Conservation (phyloP, 768 basidiomycete species). For the Trametes cingulata region DNA sequence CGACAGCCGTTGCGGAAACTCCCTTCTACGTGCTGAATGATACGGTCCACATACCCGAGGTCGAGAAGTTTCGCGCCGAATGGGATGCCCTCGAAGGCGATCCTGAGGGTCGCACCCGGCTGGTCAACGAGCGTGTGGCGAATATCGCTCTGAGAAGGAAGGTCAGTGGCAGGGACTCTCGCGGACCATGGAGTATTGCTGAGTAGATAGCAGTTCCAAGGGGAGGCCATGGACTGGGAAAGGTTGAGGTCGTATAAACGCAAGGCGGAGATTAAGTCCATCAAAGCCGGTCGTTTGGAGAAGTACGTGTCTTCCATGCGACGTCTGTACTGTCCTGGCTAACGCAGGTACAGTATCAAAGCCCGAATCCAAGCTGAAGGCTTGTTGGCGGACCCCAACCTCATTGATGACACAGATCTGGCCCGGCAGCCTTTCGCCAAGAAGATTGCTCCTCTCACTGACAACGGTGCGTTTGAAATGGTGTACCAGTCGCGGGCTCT, state of each 20-base stretch:
- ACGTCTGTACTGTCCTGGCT: neutral
- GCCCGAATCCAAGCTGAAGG: neutral
- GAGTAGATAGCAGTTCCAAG: too few relatives aligned
- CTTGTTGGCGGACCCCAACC: neutral
- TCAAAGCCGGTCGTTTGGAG: neutral
- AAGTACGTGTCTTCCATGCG: neutral
- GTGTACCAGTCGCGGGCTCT: neutral
- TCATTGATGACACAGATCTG: neutral
- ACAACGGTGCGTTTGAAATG: neutral
- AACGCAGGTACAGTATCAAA: neutral
- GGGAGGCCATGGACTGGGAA: too few relatives aligned
- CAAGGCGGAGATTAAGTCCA: neutral
- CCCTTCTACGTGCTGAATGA: neutral
- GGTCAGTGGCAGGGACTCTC: neutral
- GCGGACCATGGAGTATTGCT: too few relatives aligned
- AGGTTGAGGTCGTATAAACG: too few relatives aligned
- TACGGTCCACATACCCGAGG: neutral
- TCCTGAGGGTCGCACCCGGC: neutral
- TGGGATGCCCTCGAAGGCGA: constrained; percentile 4
- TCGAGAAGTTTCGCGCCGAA: neutral
- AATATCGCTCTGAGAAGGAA: neutral
- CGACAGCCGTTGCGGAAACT: neutral
- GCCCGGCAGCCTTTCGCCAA: neutral
- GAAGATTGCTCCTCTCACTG: neutral
- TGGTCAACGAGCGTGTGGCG: neutral